These are phyloP conservation scores for Actinomortierella ambigua DNA, from an alignment of 371 early-diverging fungal genomes.

Conservation along the genomic window DNA sequence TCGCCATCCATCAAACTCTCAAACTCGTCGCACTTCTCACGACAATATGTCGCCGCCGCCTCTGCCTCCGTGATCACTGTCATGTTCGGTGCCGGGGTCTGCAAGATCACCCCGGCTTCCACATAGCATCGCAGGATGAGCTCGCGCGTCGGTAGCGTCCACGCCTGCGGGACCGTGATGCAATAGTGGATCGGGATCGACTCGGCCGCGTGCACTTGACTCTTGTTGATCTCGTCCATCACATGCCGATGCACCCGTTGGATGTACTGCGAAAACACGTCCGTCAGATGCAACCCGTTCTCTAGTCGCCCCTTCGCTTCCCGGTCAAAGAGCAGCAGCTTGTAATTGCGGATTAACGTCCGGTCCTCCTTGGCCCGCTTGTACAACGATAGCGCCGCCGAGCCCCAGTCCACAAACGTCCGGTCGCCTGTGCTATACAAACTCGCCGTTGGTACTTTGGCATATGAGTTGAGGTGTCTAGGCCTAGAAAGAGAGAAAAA, in stretches of 20 bases:
- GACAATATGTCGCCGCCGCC: constrained; percentile 44
- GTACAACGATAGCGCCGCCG: constrained; percentile 29
- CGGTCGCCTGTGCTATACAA: constrained; percentile 35
- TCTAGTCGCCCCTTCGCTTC: constrained; percentile 33
- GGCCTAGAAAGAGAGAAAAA: constrained; percentile 17
- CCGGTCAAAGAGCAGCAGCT: constrained; percentile 38
- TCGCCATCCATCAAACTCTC: constrained; percentile 35
- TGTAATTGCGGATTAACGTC: constrained; percentile 34
- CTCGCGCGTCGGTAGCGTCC: constrained; percentile 41
- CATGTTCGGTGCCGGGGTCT: constrained; percentile 42
- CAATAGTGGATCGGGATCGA: constrained; percentile 39
- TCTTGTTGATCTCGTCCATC: constrained; percentile 42
- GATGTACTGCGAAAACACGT: constrained; percentile 35
- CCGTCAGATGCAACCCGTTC: constrained; percentile 31
- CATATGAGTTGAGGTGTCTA: constrained; percentile 40
- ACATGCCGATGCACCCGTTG: constrained; percentile 27
- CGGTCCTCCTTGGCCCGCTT: constrained; percentile 27
- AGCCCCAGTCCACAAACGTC: constrained; percentile 37
- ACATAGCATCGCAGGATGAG: constrained; percentile 42
- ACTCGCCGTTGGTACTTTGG: constrained; percentile 42
- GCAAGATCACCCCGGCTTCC: constrained; percentile 32
- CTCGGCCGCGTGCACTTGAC: constrained; percentile 33
- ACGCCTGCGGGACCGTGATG: constrained; percentile 40
- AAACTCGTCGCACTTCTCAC: constrained; percentile 42
- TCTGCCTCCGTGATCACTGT: constrained; percentile 46